Base-by-base conservation (phyloP, 73 alveolate species). In the Breviolum minutum region DNA sequence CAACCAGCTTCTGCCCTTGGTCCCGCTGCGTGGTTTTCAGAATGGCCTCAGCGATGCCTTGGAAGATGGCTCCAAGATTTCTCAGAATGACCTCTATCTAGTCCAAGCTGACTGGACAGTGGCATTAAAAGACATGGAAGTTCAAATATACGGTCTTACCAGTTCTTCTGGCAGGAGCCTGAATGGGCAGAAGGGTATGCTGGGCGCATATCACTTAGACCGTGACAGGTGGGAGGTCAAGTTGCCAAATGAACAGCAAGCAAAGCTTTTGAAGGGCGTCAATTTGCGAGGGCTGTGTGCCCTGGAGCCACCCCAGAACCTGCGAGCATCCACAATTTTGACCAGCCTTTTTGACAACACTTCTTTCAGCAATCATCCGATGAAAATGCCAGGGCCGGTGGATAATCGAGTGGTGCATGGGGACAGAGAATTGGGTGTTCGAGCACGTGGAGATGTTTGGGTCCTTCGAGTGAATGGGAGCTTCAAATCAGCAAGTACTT, bases 381-480 rank as follows among this genome's bases (percentile, higher is more conserved):
- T 82, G 91, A 12, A 24, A 8, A 82, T 82, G 14, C 71, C 91
- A 82, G 91, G 91, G 22, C 91, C 91, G 32, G 91, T 82, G 32
- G 91, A 82, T 71, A 82, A 82, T 71, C n/a, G 91, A 40, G 91
- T 82, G 24, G 91, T 82, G 10, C 22, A 48, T 2, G 91, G 91
- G 71, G 91, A 82, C 60, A 71, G 8, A 48, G 73, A 82, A 71
- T 12, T 82, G 30, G 91, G 71, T 82, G 91, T 40, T 40, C 91
- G 16, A 6, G 91, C 91, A 48, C 91, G 91, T 82, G 91, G 91
- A 82, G 91, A 82, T 48, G 91, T 82, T 27, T 82, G 91, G 91
- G 91, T 40, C 2, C 48, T 82, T 29, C 32, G 60, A 40, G 73
- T 48, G 20, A 40, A 82, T 40, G 91, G 91, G 14, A 71, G 13